phyloP scores from a whole-genome alignment of 352 stramenopile species.

The Phytophthora pseudosyringae region DNA sequence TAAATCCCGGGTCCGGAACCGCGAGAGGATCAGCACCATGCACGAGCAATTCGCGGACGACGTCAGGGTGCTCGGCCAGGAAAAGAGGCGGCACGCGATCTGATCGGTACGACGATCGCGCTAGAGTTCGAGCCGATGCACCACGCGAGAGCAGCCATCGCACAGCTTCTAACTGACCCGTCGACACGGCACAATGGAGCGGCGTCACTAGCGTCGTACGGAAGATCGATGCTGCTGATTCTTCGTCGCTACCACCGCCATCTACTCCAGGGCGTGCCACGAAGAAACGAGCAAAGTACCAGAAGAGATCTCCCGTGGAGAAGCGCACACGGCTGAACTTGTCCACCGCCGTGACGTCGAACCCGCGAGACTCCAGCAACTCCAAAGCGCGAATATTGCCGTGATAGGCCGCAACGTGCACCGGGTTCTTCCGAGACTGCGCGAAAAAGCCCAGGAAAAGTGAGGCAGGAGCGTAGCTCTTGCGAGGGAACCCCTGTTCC shows the following conservation, averaged over 20 bases:
- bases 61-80: slow-evolving; percentile 66
- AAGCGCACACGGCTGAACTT: slow-evolving; percentile 85
- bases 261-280: slow-evolving; percentile 52
- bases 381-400: slow-evolving; percentile 76
- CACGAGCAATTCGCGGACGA: slow-evolving; percentile 70
- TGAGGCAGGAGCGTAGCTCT: slow-evolving; percentile 52
- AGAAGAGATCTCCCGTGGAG: slow-evolving; percentile 83
- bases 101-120: slow-evolving; percentile 68
- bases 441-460: slow-evolving; percentile 70
- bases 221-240: slow-evolving; percentile 79
- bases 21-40: slow-evolving; percentile 68
- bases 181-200: slow-evolving; percentile 80
- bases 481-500: slow-evolving; percentile 60
- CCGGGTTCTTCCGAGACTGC: slow-evolving; percentile 76
- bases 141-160: slow-evolving; percentile 74
- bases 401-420: slow-evolving; percentile 79
- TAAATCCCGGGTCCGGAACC: slow-evolving; percentile 76
- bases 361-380: slow-evolving; percentile 58
- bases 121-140: slow-evolving; percentile 53
- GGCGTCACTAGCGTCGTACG: slow-evolving; percentile 85
- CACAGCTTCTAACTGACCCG: slow-evolving; percentile 70
- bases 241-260: slow-evolving; percentile 48
- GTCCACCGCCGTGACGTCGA: slow-evolving; percentile 70
- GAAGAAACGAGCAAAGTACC: slow-evolving; percentile 80
- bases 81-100: slow-evolving; percentile 84